phyloP scores from a whole-genome alignment of 768 basidiomycete species.

The Suillus discolor region DNA sequence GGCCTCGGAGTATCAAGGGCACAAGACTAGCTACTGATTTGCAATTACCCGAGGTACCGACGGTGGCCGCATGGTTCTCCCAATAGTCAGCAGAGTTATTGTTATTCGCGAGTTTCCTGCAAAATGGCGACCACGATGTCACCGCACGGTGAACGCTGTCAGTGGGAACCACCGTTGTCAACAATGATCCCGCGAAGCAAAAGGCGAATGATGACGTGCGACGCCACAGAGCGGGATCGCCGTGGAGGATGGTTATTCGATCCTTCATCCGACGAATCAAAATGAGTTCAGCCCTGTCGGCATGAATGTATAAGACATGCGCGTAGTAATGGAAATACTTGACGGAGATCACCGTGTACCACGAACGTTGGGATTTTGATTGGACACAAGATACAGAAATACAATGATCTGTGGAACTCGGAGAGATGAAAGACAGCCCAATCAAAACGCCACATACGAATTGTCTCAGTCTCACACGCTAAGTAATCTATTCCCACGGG shows the following conservation, averaged over 20 bases:
- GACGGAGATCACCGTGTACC: not conserved
- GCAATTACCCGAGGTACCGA: not conserved
- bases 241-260: not conserved
- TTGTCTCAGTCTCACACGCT: slow-evolving; percentile 3
- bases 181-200: not conserved
- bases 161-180: not conserved
- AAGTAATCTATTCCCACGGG: slow-evolving; percentile 8
- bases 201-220: not conserved
- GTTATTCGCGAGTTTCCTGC: not conserved
- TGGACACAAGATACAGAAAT: not conserved
- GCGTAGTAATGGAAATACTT: not conserved
- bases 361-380: slow-evolving; percentile 3
- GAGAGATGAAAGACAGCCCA: not conserved
- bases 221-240: not conserved
- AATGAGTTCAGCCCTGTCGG: not conserved
- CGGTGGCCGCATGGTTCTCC: not conserved
- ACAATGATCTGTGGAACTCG: not conserved
- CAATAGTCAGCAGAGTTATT: not conserved
- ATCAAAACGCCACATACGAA: not conserved
- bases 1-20: not conserved
- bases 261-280: not conserved
- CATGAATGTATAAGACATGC: not conserved
- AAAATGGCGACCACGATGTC: not conserved
- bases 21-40: too few species aligned
- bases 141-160: not conserved